Evolutionary conservation across 2,329 filamentous ascomycete genomes (phyloP).

Genomic region (Fusarium tjaetaba): DNA sequence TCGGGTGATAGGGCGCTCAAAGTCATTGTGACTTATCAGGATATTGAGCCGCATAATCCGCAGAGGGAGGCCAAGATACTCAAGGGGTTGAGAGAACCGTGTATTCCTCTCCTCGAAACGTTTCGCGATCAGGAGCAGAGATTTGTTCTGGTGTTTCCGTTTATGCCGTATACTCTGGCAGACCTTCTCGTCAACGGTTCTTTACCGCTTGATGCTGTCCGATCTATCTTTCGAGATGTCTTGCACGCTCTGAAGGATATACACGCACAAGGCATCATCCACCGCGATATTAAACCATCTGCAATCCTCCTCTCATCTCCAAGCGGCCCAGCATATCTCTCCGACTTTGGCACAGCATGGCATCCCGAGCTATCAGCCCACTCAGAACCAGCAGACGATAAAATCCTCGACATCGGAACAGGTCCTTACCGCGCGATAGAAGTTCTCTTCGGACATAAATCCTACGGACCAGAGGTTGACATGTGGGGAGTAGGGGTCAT

Average conservation of each 20-base stretch:
- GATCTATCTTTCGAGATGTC: slow-evolving; percentile 68
- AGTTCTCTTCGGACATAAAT: slow-evolving; percentile 82
- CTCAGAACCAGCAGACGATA: slow-evolving; percentile 73
- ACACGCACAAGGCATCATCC: slow-evolving; percentile 81
- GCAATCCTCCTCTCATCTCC: slow-evolving; percentile 79
- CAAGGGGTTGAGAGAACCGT: slow-evolving; percentile 61
- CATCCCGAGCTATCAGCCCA: slow-evolving; percentile 66
- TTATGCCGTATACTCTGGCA: slow-evolving; percentile 77
- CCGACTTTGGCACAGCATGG: slow-evolving; percentile 96
- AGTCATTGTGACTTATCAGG: slow-evolving; percentile 78
- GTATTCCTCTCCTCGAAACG: slow-evolving; percentile 75
- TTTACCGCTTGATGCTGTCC: slow-evolving; percentile 47
- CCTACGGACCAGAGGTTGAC: slow-evolving; percentile 79
- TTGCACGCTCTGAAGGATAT: slow-evolving; percentile 77
- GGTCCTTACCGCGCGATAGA: slow-evolving; percentile 92
- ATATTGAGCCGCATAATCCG: slow-evolving; percentile 84
- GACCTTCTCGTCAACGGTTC: slow-evolving; percentile 67
- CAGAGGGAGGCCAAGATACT: slow-evolving; percentile 83
- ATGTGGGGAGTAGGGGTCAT: slow-evolving; percentile 91
- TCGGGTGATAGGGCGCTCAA: slow-evolving; percentile 77
- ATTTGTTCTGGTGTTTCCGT: slow-evolving; percentile 87
- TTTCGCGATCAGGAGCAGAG: slow-evolving; percentile 77
- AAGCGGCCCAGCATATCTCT: slow-evolving; percentile 78
- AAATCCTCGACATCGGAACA: slow-evolving; percentile 93
- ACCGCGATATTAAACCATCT: slow-evolving; percentile 93